A percentile compares a stretch with the other conserved stretches of the same genome.
Conservation (phyloP, 148 eudicot species). For the Cornus suecica region DNA sequence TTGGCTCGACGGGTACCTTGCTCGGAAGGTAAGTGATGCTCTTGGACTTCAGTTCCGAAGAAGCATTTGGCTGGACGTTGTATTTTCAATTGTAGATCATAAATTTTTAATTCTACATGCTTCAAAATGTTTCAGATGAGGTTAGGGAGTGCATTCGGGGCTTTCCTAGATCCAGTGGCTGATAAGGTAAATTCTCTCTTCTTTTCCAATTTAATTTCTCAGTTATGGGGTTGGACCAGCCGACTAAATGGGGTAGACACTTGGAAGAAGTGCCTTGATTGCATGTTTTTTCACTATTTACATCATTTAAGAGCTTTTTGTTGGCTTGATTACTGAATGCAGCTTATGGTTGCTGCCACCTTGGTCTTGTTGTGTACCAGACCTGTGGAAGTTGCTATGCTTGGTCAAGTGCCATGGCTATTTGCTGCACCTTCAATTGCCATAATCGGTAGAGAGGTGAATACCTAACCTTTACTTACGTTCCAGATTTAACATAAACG, state of each 20-base stretch:
- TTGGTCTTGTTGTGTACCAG: conserved; percentile 87
- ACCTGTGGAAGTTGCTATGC: conserved; percentile 60
- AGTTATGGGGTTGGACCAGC: background rate
- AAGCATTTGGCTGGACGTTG: conserved; percentile 1
- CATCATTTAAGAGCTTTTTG: background rate
- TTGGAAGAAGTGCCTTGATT: background rate
- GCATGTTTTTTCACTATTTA: background rate
- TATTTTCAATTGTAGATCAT: background rate
- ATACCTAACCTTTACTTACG: conserved; percentile 2
- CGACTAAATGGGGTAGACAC: background rate
- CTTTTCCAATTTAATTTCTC: background rate
- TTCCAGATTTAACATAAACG: background rate
- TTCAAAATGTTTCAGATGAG: conserved; percentile 62
- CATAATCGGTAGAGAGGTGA: conserved; percentile 97
- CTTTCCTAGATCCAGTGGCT: conserved; percentile 98
- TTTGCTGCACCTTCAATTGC: conserved; percentile 82
- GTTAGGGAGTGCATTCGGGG: conserved; percentile 86
- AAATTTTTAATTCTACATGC: conserved; percentile 3
- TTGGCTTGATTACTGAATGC: conserved; percentile 42
- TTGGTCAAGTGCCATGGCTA: conserved; percentile 80
- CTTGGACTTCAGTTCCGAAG: background rate
- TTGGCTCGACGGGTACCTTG: conserved; percentile 99
- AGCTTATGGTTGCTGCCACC: conserved; percentile 99
- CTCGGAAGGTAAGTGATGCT: conserved; percentile 62
- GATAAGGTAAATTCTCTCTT: conserved; percentile 63